A percentile compares a stretch with the other conserved stretches of the same genome.
These are phyloP conservation scores for Rosa persica DNA, from an alignment of 306 rosid species.

Conservation along the genomic window DNA sequence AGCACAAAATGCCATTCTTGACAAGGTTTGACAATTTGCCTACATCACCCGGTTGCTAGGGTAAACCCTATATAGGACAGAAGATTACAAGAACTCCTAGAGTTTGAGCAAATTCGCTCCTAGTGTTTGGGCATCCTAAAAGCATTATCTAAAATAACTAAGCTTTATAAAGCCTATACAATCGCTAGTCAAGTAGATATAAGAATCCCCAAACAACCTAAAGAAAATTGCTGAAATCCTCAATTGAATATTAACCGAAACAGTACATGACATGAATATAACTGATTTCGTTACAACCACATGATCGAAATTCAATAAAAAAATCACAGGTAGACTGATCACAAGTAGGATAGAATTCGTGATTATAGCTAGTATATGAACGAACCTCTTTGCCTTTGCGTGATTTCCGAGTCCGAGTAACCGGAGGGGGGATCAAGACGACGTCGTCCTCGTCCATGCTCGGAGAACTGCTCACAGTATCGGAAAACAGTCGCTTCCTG, in stretches of 20 bases:
- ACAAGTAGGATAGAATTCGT: not conserved
- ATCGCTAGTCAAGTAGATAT: not conserved
- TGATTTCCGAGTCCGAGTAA: slow-evolving; percentile 24
- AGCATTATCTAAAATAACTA: not conserved
- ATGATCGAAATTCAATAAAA: too few relatives aligned
- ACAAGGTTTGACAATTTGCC: not conserved
- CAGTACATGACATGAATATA: not conserved
- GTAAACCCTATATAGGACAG: not conserved
- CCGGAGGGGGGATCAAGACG: slow-evolving; percentile 38
- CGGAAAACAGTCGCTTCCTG: slow-evolving; percentile 35
- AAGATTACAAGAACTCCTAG: not conserved
- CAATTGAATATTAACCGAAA: not conserved
- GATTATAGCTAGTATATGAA: not conserved
- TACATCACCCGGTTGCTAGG: not conserved
- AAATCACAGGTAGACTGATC: not conserved
- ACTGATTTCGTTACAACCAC: not conserved
- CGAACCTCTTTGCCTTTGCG: slow-evolving; percentile 50
- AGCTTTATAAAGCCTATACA: not conserved
- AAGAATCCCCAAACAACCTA: not conserved
- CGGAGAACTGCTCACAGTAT: slow-evolving; percentile 16
- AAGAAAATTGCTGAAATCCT: not conserved
- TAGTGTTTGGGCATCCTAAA: not conserved
- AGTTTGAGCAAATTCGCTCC: not conserved
- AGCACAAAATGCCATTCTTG: not conserved
- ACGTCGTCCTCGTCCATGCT: slow-evolving; percentile 61